Evolutionary conservation across 495 filamentous ascomycete genomes (phyloP).

Genomic region (Hypoxylon lienhwacheense): DNA sequence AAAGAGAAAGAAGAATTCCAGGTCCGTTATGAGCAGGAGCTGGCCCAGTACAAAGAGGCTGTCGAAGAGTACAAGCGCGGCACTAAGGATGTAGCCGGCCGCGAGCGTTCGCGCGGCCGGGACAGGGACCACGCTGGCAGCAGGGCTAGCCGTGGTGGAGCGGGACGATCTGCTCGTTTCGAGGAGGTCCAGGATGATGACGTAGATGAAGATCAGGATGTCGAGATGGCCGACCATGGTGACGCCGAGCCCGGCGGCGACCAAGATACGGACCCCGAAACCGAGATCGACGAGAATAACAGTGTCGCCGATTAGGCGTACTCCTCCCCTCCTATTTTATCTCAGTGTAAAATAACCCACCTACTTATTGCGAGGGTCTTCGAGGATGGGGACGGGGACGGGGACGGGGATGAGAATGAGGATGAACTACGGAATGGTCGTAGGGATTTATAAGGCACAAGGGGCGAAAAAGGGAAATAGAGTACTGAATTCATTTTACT

Average conservation of each 20-base stretch:
- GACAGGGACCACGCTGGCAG: slow-evolving; percentile 11
- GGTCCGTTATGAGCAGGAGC: slow-evolving; percentile 44
- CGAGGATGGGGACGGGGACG: no score
- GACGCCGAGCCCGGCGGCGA: slow-evolving; percentile 37
- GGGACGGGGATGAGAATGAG: no score
- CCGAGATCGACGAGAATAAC: slow-evolving; percentile 45
- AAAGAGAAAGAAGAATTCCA: slow-evolving; percentile 50
- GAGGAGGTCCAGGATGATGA: slow-evolving; percentile 36
- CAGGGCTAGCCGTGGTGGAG: slow-evolving; percentile 1
- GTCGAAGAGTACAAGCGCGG: slow-evolving; percentile 36
- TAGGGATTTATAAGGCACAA: no score
- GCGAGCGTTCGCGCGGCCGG: slow-evolving; percentile 34
- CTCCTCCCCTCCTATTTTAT: no score
- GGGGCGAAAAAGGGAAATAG: no score
- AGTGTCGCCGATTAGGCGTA: slow-evolving; percentile 1
- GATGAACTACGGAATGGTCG: no score
- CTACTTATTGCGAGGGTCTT: background rate
- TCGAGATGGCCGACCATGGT: slow-evolving; percentile 37
- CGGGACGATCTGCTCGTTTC: slow-evolving; percentile 30
- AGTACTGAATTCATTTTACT: no score
- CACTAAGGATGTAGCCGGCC: slow-evolving; percentile 42
- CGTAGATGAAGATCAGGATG: slow-evolving; percentile 36
- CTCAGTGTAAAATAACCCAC: no score
- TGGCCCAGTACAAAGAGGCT: slow-evolving; percentile 48
- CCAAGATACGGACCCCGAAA: slow-evolving; percentile 44